Evolutionary conservation across 1,284 basidiomycete genomes (phyloP).

Genomic region (Chondrostereum purpureum): DNA sequence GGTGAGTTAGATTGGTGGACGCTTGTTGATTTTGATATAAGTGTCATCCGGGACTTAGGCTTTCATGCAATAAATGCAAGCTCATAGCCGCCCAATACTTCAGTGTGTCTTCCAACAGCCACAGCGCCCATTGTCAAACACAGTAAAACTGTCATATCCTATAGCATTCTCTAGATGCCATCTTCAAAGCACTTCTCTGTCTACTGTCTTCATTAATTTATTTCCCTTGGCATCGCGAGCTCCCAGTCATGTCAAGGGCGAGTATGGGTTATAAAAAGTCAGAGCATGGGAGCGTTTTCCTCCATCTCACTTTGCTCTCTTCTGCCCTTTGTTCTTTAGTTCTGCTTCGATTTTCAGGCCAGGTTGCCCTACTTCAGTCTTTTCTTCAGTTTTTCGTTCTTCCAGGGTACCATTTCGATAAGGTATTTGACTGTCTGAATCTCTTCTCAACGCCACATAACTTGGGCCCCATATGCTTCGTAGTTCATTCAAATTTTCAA

Average conservation of each 20-base stretch:
- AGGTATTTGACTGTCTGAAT: background rate
- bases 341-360: slow-evolving; percentile 15
- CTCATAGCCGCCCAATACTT: no score
- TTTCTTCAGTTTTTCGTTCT: slow-evolving; percentile 12
- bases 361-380: slow-evolving; percentile 21
- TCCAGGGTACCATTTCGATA: background rate
- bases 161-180: no score
- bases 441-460: background rate
- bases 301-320: slow-evolving; percentile 7
- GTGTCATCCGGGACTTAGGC: no score
- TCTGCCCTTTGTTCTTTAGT: slow-evolving; percentile 14
- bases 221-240: slow-evolving; percentile 11
- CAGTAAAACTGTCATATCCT: no score
- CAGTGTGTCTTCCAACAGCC: no score
- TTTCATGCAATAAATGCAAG: no score
- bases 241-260: no score
- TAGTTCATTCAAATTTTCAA: background rate
- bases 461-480: background rate
- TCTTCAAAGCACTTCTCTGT: slow-evolving; percentile 6
- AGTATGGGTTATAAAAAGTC: no score
- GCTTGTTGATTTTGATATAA: no score
- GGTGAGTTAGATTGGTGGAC: no score
- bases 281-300: no score
- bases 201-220: slow-evolving; percentile 6
- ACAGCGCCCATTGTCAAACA: no score